A percentile compares a stretch with the other conserved stretches of the same genome.
phyloP scores from a whole-genome alignment of 345 rosid species.

The Psidium friedrichsthalianum region DNA sequence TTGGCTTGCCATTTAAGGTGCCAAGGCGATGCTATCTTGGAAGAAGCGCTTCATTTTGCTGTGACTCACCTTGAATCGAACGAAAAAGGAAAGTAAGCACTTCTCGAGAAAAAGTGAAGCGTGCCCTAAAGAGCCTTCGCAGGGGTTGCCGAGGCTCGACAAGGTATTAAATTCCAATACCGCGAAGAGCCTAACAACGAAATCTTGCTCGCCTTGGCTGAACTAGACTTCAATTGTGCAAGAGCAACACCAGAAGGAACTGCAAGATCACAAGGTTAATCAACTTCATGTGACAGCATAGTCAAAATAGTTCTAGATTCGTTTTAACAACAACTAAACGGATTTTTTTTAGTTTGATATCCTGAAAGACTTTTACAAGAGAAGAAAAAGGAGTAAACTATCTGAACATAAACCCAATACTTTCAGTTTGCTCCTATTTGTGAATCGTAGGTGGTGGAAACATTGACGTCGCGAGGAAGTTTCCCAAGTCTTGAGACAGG shows the following conservation, averaged over 20 bases:
- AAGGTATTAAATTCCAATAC: neutral
- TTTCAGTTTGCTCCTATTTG: too few species aligned
- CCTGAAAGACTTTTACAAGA: too few species aligned
- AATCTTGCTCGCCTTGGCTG: neutral
- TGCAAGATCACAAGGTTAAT: conserved; percentile 2
- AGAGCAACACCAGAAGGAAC: conserved; percentile 1
- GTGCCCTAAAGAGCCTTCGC: conserved; percentile 3
- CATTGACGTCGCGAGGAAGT: too few species aligned
- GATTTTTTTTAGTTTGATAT: too few species aligned
- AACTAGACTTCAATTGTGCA: conserved; percentile 5
- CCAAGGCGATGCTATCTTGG: neutral
- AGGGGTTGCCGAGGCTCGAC: conserved; percentile 4
- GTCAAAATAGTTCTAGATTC: too few species aligned
- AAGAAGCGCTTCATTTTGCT: neutral
- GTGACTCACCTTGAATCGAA: neutral
- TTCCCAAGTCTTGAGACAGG: too few species aligned
- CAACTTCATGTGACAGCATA: neutral
- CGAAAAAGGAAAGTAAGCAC: neutral
- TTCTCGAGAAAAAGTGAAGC: neutral
- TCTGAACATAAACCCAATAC: too few species aligned
- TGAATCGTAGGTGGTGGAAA: too few species aligned
- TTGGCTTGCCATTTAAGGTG: neutral
- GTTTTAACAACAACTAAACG: too few species aligned
- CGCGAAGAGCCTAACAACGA: neutral
- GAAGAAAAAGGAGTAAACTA: too few species aligned